A percentile compares a stretch with the other conserved stretches of the same genome.
These are phyloP conservation scores for Pelargonium australe DNA, from an alignment of 441 rosid genomes.

Conservation along the genomic window DNA sequence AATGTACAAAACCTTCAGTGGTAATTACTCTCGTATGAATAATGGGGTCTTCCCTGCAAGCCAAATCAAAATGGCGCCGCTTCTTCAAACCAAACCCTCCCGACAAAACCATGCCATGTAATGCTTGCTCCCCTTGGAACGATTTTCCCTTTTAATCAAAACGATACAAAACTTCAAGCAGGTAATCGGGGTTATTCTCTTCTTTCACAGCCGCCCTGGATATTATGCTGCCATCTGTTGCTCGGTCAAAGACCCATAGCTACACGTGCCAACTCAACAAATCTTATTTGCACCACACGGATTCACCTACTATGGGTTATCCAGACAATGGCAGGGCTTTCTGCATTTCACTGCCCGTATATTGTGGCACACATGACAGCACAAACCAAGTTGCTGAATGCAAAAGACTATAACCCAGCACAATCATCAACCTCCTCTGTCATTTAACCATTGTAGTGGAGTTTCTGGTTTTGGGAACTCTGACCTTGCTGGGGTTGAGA, in stretches of 20 bases:
- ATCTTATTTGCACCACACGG: slow-evolving; percentile 28
- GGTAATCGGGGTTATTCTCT: slow-evolving; percentile 47
- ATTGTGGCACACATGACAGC: slow-evolving; percentile 58
- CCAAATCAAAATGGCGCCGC: slow-evolving; percentile 16
- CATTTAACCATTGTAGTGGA: slow-evolving; percentile 74
- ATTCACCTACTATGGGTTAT: slow-evolving; percentile 19
- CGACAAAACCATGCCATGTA: slow-evolving; percentile 43
- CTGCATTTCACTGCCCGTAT: slow-evolving; percentile 31
- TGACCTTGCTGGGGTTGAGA: slow-evolving; percentile 58
- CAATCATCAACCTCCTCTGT: slow-evolving; percentile 28
- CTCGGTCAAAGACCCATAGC: slow-evolving; percentile 21
- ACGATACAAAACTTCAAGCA: slow-evolving; percentile 30
- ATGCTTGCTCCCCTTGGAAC: slow-evolving; percentile 30
- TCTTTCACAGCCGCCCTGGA: slow-evolving; percentile 52
- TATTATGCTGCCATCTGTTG: slow-evolving; percentile 30
- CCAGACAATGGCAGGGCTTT: slow-evolving; percentile 32
- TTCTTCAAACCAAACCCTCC: slow-evolving; percentile 32
- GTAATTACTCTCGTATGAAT: slow-evolving; percentile 15
- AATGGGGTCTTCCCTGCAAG: slow-evolving; percentile 14
- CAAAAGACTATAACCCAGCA: slow-evolving; percentile 65
- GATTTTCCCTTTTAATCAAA: slow-evolving; percentile 20
- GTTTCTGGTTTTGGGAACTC: slow-evolving; percentile 77
- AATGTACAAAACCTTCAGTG: slow-evolving; percentile 33
- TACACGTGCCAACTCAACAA: slow-evolving; percentile 11
- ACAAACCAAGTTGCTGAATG: slow-evolving; percentile 75